Percentiles rank a stretch among this genome's conserved stretches.
phyloP scores from a whole-genome alignment of 2,329 filamentous ascomycete genomes.

The Acrocalymma vagum region DNA sequence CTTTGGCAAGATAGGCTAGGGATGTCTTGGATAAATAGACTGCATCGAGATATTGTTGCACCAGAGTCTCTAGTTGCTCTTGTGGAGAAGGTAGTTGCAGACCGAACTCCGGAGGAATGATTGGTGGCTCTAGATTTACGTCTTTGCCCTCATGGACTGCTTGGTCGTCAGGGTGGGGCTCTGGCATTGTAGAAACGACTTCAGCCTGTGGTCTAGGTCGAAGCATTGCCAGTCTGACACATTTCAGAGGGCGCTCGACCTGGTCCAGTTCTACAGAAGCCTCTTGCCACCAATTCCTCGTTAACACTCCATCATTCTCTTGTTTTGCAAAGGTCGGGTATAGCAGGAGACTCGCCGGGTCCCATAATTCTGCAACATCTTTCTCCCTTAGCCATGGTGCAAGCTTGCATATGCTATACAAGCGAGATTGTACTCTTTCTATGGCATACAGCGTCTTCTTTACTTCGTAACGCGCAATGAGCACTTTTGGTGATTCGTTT shows the following conservation, averaged over 20 bases:
- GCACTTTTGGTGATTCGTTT: conserved; percentile 27
- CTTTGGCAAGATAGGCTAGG: conserved; percentile 84
- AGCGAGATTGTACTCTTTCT: conserved; percentile 67
- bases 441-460: conserved; percentile 83
- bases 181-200: conserved; percentile 8
- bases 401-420: conserved; percentile 75
- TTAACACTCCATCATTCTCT: conserved; percentile 1
- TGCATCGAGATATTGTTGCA: conserved; percentile 52
- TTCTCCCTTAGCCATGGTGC: conserved; percentile 71
- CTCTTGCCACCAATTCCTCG: conserved; percentile 41
- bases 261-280: conserved; percentile 29
- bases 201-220: conserved; percentile 22
- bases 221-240: conserved; percentile 41
- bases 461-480: conserved; percentile 43
- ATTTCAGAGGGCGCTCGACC: conserved; percentile 25
- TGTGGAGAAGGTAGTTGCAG: conserved; percentile 29
- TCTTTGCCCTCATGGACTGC: not conserved
- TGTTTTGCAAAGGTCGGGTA: conserved; percentile 66
- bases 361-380: conserved; percentile 53
- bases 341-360: conserved; percentile 49
- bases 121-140: not conserved
- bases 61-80: conserved; percentile 61
- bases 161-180: conserved; percentile 2
- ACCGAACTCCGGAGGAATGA: conserved; percentile 8
- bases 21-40: conserved; percentile 69